Evolutionary conservation across 345 rosid species (phyloP), one percentile per base, ranked within the genome.

Genomic region (Rhodamnia argentea): DNA sequence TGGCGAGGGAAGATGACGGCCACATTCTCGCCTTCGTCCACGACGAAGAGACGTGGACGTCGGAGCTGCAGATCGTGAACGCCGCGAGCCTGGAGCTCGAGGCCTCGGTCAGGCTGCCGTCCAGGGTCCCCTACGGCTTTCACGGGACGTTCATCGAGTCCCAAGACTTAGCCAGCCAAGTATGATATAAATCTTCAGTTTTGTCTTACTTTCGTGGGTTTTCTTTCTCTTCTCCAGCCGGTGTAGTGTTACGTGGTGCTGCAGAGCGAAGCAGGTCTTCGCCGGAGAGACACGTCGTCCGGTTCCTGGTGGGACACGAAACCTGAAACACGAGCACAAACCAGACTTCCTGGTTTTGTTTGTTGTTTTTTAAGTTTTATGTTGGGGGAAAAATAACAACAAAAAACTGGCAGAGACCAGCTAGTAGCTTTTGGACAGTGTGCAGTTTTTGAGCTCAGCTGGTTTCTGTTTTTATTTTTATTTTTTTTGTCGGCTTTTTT

Each of bases 71-170:
- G 52, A 84, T 87, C 26, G 86, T 87, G 86, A 78, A 87, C 51
- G 86, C 84, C 3, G 62, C 37, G 52, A 87, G 47, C 58, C 23
- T 87, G 83, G 59, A 57, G 76, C 70, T 84, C 26, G 86, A 87
- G 52, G 88, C 88, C 50, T 4, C 88, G 16, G 56, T 76, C 23
- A 23, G 75, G 84, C 24, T 87, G 84, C 88, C 88, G 29, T 64
- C 86, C 70, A 52, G 88, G 23, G 88, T 87, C 58, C 88, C 88
- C 50, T 87, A 87, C 54, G 88, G 88, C 50, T 87, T 87, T 37
- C 88, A 87, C 4, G 88, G 88, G 83, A 84, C 88, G 60, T 87
- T 87, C 50, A 40, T 87, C 32, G 88, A 84, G 51, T 84, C 88
- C 54, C 75, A 56, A 74, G 86, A 87, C 83, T 58, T 87, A 53